Percentiles rank a stretch among this genome's conserved stretches.
These are phyloP conservation scores for Bryoerythrophyllum caledonicum DNA, from an alignment of 225 moss, liverwort and hornwort genomes.

Conservation along the genomic window DNA sequence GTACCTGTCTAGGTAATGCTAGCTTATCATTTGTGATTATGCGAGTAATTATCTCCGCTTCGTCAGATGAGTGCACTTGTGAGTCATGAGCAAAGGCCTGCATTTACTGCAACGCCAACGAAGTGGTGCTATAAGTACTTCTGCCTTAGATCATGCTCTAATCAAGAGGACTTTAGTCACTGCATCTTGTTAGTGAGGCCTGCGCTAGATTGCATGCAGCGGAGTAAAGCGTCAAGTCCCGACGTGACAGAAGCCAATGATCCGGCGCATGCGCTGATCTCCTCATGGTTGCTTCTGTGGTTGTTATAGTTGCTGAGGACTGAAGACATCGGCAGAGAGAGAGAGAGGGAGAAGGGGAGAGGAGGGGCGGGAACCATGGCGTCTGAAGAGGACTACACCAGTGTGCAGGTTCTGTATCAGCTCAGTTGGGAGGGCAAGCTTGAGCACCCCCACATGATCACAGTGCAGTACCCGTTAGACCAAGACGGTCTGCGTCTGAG, in stretches of 20 bases:
- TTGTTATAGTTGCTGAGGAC: slow-evolving; percentile 17
- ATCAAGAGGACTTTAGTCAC: no score
- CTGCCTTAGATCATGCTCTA: slow-evolving; percentile 2
- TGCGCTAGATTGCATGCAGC: slow-evolving; percentile 21
- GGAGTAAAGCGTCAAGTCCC: neutral
- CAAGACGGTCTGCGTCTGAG: slow-evolving; percentile 67
- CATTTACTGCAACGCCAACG: slow-evolving; percentile 25
- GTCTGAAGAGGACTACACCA: slow-evolving; percentile 19
- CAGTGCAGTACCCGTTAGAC: slow-evolving; percentile 54
- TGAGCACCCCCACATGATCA: slow-evolving; percentile 84
- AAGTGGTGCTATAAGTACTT: slow-evolving; percentile 7
- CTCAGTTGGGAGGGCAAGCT: slow-evolving; percentile 70
- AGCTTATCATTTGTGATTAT: slow-evolving; percentile 22
- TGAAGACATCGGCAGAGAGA: neutral
- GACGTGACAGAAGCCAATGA: slow-evolving; percentile 20
- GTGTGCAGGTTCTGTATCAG: slow-evolving; percentile 79
- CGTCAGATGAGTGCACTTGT: slow-evolving; percentile 25
- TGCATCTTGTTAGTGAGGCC: neutral
- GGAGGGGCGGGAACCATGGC: slow-evolving; percentile 18
- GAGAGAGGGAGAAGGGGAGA: neutral
- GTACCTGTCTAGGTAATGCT: neutral
- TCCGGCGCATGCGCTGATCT: slow-evolving; percentile 15
- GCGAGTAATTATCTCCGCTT: slow-evolving; percentile 15
- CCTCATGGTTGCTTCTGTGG: slow-evolving; percentile 8
- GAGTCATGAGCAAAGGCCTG: slow-evolving; percentile 6